Conservation (phyloP, 805 yeast genomes). For the Saccharomyces paradoxus region DNA sequence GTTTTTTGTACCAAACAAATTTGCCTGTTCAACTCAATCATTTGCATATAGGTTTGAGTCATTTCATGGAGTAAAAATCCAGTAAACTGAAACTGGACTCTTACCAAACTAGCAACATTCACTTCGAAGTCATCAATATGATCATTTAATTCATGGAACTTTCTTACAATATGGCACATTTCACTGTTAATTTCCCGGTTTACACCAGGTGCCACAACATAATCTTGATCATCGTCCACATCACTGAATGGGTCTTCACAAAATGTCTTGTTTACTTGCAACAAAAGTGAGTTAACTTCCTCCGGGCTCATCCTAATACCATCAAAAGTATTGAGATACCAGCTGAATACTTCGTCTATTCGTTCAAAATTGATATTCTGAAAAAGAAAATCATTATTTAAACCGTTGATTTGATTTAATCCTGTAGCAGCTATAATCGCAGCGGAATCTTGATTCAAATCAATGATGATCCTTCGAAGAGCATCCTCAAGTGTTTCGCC, state of each 20-base stretch:
- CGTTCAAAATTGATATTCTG: constrained; percentile 28
- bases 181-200: constrained; percentile 23
- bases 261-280: constrained; percentile 23
- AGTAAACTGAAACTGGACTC: constrained; percentile 31
- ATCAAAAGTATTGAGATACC: constrained; percentile 11
- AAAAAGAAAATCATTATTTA: constrained; percentile 24
- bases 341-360: constrained; percentile 23
- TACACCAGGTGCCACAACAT: constrained; percentile 27
- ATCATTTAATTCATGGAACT: constrained; percentile 26
- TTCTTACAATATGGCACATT: constrained; percentile 26
- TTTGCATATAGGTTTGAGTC: constrained; percentile 27
- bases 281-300: constrained; percentile 16
- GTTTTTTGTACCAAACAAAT: constrained; percentile 21
- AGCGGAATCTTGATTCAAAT: constrained; percentile 28
- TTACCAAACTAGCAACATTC: constrained; percentile 30
- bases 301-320: constrained; percentile 5
- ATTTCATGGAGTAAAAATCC: constrained; percentile 30
- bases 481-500: constrained; percentile 25
- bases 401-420: constrained; percentile 24
- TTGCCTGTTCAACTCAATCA: constrained; percentile 28
- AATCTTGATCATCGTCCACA: constrained; percentile 23
- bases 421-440: constrained; percentile 31
- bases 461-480: constrained; percentile 21
- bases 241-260: constrained; percentile 29
- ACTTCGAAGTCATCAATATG: constrained; percentile 31